Evolutionary conservation across 2,329 filamentous ascomycete species (phyloP), one percentile per base, ranked within the genome.

Genomic region (Aspergillus ochraceus): DNA sequence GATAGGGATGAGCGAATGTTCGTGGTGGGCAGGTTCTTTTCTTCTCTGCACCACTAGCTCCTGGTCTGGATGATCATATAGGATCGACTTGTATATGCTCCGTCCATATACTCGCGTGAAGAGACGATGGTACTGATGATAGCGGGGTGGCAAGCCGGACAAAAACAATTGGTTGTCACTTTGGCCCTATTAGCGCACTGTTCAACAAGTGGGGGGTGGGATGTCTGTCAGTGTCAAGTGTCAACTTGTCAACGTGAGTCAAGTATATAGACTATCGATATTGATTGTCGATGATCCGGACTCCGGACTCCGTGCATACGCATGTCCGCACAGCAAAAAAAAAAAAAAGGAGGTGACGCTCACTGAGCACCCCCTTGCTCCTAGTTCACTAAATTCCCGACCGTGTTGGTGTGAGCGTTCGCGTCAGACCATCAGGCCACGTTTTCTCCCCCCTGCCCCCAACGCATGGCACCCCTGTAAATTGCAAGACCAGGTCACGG

Each of bases 401-500:
- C 49, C 14, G 20, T 42, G 30, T 32, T 56, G 49, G 29, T 51
- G 46, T 39, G 26, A 42, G 36, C 36, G 36, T 8, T 42, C 36
- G 17, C 36, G 36, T 42, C 36, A 42, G 36, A 42, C 54, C 26
- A 58, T 58, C 55, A 60, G 55, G 49, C 59, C 55, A 60, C 57
- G 59, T 60, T 57, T 57, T 47, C 6, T 45, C 42, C 19, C 47
- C 29, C 54, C 51, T 30, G 49, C 29, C 29, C 47, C 19, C 39
- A 58, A 26, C 55, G 59, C 59, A 58, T 60, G 51, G 52, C 55
- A 60, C 55, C 55, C 52, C 46, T 57, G 55, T 29, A 47, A 47
- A 24, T 47, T 47, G 36, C 51, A 26, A 56, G 39, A 46, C 49
- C 45, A 56, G 12, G 20, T 39, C 17, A 20, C 12, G n/a, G 17